Evolutionary conservation across 2,329 filamentous ascomycete genomes (phyloP).

Genomic region (Cladophialophora psammophila): DNA sequence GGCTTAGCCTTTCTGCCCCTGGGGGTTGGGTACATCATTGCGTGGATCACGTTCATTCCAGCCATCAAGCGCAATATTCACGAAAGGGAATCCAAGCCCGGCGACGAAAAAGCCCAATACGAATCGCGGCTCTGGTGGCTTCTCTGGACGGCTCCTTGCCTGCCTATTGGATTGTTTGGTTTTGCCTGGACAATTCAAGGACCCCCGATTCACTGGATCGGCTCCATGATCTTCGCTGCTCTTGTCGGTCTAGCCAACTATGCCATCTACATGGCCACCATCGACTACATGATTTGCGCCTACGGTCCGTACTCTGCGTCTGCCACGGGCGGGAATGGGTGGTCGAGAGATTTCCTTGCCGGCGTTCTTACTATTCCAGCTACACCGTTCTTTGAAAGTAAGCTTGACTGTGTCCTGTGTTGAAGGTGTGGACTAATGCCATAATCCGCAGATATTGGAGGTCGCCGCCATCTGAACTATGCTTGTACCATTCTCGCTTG

Average conservation of each 20-base stretch:
- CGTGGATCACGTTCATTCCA: constrained; percentile 64
- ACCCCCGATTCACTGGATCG: constrained; percentile 67
- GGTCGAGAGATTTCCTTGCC: constrained; percentile 69
- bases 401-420: constrained; percentile 36
- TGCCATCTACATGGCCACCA: constrained; percentile 70
- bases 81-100: constrained; percentile 55
- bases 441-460: constrained; percentile 57
- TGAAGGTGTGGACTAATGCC: constrained; percentile 12
- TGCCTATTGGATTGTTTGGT: constrained; percentile 68
- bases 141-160: constrained; percentile 65
- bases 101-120: constrained; percentile 67
- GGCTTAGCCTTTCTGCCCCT: constrained; percentile 65
- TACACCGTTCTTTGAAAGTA: constrained; percentile 57
- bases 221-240: constrained; percentile 65
- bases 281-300: constrained; percentile 70
- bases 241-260: constrained; percentile 71
- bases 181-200: constrained; percentile 68
- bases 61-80: constrained; percentile 60
- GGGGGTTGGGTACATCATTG: constrained; percentile 66
- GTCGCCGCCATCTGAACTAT: constrained; percentile 63
- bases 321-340: constrained; percentile 72
- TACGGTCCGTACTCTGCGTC: constrained; percentile 72
- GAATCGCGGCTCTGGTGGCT: constrained; percentile 69
- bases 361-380: constrained; percentile 69
- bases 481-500: constrained; percentile 70